Evolutionary conservation across 2,329 filamentous ascomycete genomes (phyloP).

Genomic region (Cadophora sp.): DNA sequence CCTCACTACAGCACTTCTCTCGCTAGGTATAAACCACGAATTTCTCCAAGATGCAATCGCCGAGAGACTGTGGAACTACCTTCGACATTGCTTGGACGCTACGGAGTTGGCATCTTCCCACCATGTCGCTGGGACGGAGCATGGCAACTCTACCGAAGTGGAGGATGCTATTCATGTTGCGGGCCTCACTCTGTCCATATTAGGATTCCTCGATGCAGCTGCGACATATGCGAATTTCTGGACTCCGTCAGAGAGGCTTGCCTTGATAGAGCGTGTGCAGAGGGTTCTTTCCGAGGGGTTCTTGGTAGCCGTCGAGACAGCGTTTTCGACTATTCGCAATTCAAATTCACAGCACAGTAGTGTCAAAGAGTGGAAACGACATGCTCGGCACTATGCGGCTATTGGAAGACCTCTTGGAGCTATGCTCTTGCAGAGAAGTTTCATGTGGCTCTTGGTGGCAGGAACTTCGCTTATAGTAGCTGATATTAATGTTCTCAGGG

Average conservation of each 20-base stretch:
- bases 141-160: constrained; percentile 54
- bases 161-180: constrained; percentile 74
- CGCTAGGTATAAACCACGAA: constrained; percentile 76
- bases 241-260: constrained; percentile 75
- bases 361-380: constrained; percentile 86
- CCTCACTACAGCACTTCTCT: constrained; percentile 81
- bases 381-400: constrained; percentile 81
- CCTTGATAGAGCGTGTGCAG: constrained; percentile 74
- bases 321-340: constrained; percentile 89
- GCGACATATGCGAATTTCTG: constrained; percentile 83
- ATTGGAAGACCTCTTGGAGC: constrained; percentile 84
- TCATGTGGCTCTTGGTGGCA: constrained; percentile 83
- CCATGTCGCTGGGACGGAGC: constrained; percentile 61
- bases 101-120: constrained; percentile 62
- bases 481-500: constrained; percentile 63
- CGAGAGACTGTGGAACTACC: constrained; percentile 72
- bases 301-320: constrained; percentile 84
- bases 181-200: constrained; percentile 81
- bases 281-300: constrained; percentile 83
- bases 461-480: constrained; percentile 76
- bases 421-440: constrained; percentile 88
- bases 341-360: constrained; percentile 68
- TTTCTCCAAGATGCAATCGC: constrained; percentile 71
- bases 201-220: constrained; percentile 88
- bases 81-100: constrained; percentile 72